Evolutionary conservation across 306 rosid genomes (phyloP), one percentile per base, ranked within the genome.

Genomic region (Ziziphus jujuba): DNA sequence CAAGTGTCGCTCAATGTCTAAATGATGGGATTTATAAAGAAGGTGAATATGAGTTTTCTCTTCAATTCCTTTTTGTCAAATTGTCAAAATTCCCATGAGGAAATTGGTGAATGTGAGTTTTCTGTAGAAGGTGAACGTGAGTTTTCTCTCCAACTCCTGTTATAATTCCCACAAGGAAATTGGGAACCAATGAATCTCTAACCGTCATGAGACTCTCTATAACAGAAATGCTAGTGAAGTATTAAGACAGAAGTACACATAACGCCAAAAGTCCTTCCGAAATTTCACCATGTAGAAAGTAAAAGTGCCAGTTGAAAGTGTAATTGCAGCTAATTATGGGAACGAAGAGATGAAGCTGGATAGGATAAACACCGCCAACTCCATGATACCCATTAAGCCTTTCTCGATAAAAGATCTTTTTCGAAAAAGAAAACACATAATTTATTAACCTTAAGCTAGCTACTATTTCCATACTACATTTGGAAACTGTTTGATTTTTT

Each of bases 141-240:
- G n/a, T n/a, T n/a, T n/a, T n/a, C n/a, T n/a, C n/a, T 73, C 99
- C 99, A 57, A 97, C 96, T 20, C 97, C 99, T 9, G 97, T 84
- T 56, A 93, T 77, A 61, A 90, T 90, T 59, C 99, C 99, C 99
- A 93, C 90, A 19, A 93, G 96, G 74, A 90, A 93, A 79, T 93
- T 93, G 22, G 99, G 99, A 73, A 93, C 99, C 59, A 93, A 77
- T 52, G 99, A 85, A 54, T 97, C 99, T 16, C 90, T 88, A 73
- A 93, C 97, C 99, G 90, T 93, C 99, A 93, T 90, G 80, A 93
- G 93, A 77, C 99, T 87, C 79, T 93, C 99, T 51, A 93, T 83
- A 7, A 90, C 97, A 3, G 97, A 79, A 65, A 93, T 90, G 84
- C 85, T 79, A 65, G 79, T 48, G 59, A 75, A 88, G 64, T 83